phyloP scores from a whole-genome alignment of 768 basidiomycete species.

The Hygrocybe punicea region DNA sequence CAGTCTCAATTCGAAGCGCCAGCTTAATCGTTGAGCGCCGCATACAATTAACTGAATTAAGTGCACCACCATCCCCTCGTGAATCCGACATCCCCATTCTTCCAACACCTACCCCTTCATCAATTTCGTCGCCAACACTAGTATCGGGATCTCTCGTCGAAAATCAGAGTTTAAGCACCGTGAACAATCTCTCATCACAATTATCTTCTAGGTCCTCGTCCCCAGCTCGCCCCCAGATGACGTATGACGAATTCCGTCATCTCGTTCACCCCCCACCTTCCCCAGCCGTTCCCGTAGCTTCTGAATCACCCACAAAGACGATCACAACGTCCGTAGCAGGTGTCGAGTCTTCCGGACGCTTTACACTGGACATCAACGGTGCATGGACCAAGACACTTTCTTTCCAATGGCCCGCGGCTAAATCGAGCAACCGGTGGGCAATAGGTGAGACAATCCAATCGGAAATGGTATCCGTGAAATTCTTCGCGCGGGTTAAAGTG shows the following conservation, averaged over 20 bases:
- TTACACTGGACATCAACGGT: conserved; percentile 54
- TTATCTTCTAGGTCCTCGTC: neutral
- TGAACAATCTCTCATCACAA: neutral
- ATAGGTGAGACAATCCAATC: conserved; percentile 75
- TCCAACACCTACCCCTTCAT: conserved; percentile 15
- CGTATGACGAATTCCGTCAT: neutral
- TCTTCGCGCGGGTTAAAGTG: conserved; percentile 70
- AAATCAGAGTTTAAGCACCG: too few species aligned
- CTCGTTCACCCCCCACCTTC: conserved; percentile 14
- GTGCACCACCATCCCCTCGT: conserved; percentile 19
- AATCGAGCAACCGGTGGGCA: conserved; percentile 70
- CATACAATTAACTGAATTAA: conserved; percentile 53
- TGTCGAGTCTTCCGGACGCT: conserved; percentile 56
- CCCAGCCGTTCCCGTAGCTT: conserved; percentile 13
- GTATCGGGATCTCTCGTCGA: neutral
- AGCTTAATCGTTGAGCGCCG: conserved; percentile 68
- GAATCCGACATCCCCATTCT: conserved; percentile 21
- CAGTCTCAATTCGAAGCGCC: conserved; percentile 57
- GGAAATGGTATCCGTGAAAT: conserved; percentile 60
- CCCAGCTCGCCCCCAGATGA: neutral
- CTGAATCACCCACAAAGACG: conserved; percentile 36
- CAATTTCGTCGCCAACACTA: conserved; percentile 13
- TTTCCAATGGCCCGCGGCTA: conserved; percentile 68
- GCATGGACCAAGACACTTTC: conserved; percentile 64
- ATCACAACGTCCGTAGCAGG: conserved; percentile 53